Percentiles rank a stretch among this genome's conserved stretches.
phyloP scores from a whole-genome alignment of 441 rosid genomes.

The Omphalea diandra region DNA sequence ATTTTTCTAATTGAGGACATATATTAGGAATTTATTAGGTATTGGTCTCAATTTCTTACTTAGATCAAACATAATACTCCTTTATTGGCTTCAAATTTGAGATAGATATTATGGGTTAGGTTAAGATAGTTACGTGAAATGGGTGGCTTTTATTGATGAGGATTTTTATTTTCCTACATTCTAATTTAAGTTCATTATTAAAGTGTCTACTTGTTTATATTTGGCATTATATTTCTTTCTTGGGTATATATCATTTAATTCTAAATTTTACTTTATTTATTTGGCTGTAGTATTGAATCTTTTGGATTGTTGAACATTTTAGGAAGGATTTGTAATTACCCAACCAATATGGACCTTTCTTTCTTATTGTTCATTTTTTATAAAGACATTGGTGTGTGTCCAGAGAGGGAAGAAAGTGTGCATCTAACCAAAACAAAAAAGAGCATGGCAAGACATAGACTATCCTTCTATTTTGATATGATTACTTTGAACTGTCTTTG shows the following conservation, averaged over 20 bases:
- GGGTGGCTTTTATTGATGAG: background rate
- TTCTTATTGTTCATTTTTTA: too few species aligned
- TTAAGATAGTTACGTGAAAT: background rate
- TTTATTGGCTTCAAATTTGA: too few species aligned
- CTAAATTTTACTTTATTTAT: constrained; percentile 17
- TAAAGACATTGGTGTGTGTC: too few species aligned
- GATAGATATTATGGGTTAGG: too few species aligned
- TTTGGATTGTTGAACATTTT: constrained; percentile 29
- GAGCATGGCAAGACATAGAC: too few species aligned
- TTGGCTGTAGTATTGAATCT: constrained; percentile 39
- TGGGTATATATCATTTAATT: background rate
- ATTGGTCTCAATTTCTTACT: background rate
- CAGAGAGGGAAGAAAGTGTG: too few species aligned
- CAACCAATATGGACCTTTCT: too few species aligned
- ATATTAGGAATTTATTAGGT: background rate
- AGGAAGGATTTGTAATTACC: constrained; percentile 30
- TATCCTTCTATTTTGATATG: too few species aligned
- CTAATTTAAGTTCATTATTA: background rate
- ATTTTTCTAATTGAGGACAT: too few species aligned
- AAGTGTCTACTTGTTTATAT: background rate
- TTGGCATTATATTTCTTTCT: background rate
- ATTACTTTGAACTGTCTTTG: too few species aligned
- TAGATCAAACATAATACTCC: background rate
- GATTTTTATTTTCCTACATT: background rate
- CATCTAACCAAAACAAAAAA: too few species aligned